These are phyloP conservation scores for Venturia oleaginea DNA, from an alignment of 2,329 filamentous ascomycete genomes.

Conservation along the genomic window DNA sequence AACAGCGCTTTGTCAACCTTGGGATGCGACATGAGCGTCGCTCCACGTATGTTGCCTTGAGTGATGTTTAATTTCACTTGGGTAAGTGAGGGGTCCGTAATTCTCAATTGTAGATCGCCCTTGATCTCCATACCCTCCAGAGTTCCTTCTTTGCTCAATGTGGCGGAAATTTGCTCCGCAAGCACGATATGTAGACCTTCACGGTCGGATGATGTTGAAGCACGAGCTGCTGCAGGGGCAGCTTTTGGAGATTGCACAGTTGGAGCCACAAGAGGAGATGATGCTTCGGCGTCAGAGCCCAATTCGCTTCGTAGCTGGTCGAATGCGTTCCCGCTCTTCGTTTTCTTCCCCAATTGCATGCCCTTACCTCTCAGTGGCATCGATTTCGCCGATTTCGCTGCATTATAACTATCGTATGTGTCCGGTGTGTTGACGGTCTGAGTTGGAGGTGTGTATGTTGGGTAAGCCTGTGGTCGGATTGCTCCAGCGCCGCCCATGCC, in stretches of 20 bases:
- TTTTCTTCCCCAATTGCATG: constrained; percentile 99
- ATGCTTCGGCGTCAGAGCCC: constrained; percentile 73
- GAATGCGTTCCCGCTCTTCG: constrained; percentile 94
- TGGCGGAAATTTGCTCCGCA: constrained; percentile 82
- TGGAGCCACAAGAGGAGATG: constrained; percentile 57
- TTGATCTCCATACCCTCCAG: constrained; percentile 81
- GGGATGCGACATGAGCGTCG: constrained; percentile 89
- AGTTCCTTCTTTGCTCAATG: constrained; percentile 77
- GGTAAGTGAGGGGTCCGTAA: constrained; percentile 78
- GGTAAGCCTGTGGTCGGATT: constrained; percentile 73
- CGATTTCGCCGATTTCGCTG: constrained; percentile 72
- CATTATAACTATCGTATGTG: constrained; percentile 89
- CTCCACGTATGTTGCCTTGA: constrained; percentile 69
- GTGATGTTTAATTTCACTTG: constrained; percentile 81
- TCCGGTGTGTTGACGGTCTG: constrained; percentile 66
- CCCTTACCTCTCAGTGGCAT: constrained; percentile 81
- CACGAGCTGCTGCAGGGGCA: constrained; percentile 42
- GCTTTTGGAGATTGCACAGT: constrained; percentile 43
- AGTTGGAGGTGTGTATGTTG: constrained; percentile 75
- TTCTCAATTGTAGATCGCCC: constrained; percentile 84
- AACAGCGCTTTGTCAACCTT: constrained; percentile 90
- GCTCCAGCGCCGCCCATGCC: constrained; percentile 36
- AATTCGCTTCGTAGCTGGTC: constrained; percentile 89
- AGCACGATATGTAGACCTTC: constrained; percentile 84
- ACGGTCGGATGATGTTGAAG: constrained; percentile 62